Percentiles rank a stretch among this genome's conserved stretches.
phyloP scores from a whole-genome alignment of 1,139 yeast genomes.

The Kodamaea suecica region DNA sequence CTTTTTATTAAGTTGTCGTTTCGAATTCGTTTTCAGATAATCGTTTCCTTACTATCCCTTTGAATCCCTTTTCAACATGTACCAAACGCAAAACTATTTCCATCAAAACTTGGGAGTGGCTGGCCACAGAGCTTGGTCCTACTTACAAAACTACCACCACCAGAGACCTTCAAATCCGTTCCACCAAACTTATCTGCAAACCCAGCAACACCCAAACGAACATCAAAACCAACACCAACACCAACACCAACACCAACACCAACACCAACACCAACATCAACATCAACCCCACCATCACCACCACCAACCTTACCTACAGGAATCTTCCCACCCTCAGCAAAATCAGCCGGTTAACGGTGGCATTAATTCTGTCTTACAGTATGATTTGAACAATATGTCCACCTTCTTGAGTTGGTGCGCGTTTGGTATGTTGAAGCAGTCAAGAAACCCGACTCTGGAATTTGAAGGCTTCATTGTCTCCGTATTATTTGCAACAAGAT shows the following conservation, averaged over 20 bases:
- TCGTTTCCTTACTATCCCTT: background rate
- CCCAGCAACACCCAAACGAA: background rate
- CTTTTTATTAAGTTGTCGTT: conserved; percentile 45
- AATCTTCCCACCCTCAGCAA: conserved; percentile 12
- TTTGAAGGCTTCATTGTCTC: conserved; percentile 62
- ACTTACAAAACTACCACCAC: conserved; percentile 15
- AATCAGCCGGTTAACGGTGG: conserved; percentile 56
- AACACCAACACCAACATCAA: conserved; percentile 2
- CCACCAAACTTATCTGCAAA: conserved; percentile 3
- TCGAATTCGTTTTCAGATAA: conserved; percentile 4
- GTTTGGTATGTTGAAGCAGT: conserved; percentile 55
- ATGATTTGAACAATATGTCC: conserved; percentile 74
- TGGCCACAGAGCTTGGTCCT: conserved; percentile 38
- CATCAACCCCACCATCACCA: background rate
- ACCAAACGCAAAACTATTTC: conserved; percentile 20
- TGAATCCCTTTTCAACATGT: conserved; percentile 14
- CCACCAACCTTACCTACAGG: background rate
- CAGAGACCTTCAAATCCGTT: conserved; percentile 13
- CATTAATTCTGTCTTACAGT: conserved; percentile 72
- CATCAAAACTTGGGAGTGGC: conserved; percentile 34
- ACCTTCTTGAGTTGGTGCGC: conserved; percentile 68
- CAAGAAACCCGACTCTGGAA: conserved; percentile 47
- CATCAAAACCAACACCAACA: conserved; percentile 13
- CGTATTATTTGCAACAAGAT: conserved; percentile 83
- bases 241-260: conserved; percentile 10